Percentiles rank a stretch among this genome's conserved stretches.
Conservation (phyloP, 208 protist species). For the Willaertia magna region DNA sequence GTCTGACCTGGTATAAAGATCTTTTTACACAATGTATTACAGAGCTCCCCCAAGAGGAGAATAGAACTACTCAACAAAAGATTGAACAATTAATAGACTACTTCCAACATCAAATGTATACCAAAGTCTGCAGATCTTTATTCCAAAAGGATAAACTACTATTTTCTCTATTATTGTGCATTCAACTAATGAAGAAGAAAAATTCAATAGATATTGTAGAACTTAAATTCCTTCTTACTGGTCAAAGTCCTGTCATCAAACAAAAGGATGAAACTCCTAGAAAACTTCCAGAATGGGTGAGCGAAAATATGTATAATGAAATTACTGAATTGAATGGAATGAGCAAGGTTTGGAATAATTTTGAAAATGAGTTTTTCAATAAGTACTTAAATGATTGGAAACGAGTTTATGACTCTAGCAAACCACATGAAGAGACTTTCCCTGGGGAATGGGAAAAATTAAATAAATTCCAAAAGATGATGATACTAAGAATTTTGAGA, state of each 20-base stretch:
- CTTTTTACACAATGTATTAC: slow-evolving; percentile 54
- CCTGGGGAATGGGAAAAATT: neutral
- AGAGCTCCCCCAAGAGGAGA: neutral
- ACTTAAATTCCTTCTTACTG: slow-evolving; percentile 75
- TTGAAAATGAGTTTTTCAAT: neutral
- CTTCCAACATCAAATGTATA: slow-evolving; percentile 26
- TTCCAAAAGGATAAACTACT: slow-evolving; percentile 59
- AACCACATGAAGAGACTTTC: slow-evolving; percentile 19
- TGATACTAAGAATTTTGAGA: slow-evolving; percentile 38
- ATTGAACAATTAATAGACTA: slow-evolving; percentile 15
- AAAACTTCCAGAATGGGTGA: slow-evolving; percentile 30
- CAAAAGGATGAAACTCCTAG: neutral
- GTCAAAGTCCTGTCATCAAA: slow-evolving; percentile 45
- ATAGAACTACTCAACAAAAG: neutral
- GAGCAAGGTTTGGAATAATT: neutral
- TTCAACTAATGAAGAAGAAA: slow-evolving; percentile 56
- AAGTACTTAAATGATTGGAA: slow-evolving; percentile 22
- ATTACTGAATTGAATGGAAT: slow-evolving; percentile 16
- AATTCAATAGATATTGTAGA: slow-evolving; percentile 53
- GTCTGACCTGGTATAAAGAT: slow-evolving; percentile 80
- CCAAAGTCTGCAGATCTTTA: slow-evolving; percentile 36
- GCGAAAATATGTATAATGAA: slow-evolving; percentile 24
- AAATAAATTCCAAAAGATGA: slow-evolving; percentile 62
- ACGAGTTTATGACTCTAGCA: slow-evolving; percentile 21
- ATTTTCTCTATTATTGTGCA: slow-evolving; percentile 68